These are phyloP conservation scores for Eleusine coracana DNA, from an alignment of 176 grass and related monocot species.

Conservation along the genomic window DNA sequence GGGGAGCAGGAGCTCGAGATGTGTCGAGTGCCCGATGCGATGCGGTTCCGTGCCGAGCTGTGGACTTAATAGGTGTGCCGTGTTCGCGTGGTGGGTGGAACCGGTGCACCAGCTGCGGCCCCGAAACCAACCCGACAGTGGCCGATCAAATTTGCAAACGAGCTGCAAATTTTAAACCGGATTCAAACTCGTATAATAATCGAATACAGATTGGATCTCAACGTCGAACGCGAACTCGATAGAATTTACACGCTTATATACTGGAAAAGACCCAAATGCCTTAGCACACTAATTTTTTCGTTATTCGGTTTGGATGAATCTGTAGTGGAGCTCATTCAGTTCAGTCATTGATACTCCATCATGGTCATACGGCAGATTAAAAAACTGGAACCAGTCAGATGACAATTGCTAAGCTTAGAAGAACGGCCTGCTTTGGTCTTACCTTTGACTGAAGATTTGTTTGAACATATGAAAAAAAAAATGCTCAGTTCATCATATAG, in stretches of 20 bases:
- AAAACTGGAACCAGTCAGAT: background rate
- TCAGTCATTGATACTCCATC: too few species aligned
- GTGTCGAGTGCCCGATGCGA: background rate
- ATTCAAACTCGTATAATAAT: background rate
- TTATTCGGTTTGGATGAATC: too few species aligned
- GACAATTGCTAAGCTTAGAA: background rate
- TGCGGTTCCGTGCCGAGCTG: background rate
- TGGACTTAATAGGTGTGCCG: background rate
- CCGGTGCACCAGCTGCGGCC: conserved; percentile 37
- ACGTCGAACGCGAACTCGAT: background rate
- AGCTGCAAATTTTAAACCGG: background rate
- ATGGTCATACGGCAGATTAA: too few species aligned
- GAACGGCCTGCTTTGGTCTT: too few species aligned
- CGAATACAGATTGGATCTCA: background rate
- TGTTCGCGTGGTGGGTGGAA: conserved; percentile 34
- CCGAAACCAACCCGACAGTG: background rate
- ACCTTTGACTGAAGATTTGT: background rate
- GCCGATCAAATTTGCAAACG: background rate
- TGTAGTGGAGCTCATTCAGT: too few species aligned
- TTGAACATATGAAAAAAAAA: background rate
- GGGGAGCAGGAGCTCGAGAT: too few species aligned
- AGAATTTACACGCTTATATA: background rate
- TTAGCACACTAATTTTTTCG: too few species aligned
- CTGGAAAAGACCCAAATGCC: too few species aligned
- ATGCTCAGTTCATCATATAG: background rate